Evolutionary conservation across 139 green algal genomes (phyloP), one percentile per base, ranked within the genome.

Genomic region (Pycnococcus provasolii): DNA sequence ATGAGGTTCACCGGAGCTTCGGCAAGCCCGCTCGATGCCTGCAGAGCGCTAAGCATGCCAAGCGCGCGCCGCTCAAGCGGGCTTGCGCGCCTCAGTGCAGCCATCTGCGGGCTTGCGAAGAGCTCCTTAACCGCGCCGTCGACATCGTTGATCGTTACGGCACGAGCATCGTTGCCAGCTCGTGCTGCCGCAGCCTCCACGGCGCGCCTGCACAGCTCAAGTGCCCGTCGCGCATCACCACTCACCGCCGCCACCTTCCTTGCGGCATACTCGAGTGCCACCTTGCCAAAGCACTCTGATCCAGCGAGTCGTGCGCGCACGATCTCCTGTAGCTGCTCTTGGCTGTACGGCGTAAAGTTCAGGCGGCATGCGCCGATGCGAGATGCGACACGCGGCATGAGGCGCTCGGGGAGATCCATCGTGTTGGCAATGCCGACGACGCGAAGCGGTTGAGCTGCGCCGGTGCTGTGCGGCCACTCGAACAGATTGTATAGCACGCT

Each of bases 401-500:
- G 81, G 2, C 93, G 81, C 74, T 95, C 84, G 6, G 92, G 90
- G 41, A 99, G 80, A 81, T 99, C 91, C 65, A 97, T 89, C 0
- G 93, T 99, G 84, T 99, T 99, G 60, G 89, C 90, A 58, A 97
- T 94, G 67, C 91, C 90, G 42, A 97, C 88, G 39, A 97, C 83
- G 4, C 77, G 80, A 50, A 97, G 77, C 26, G 26, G 26, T 26
- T 26, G 26, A 26, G 26, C 26, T 47, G 42, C 41, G 9, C 41
- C 48, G 51, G 11, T n/a, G 8, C 58, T 44, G 42, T 64, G 53
- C 52, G 42, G 89, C 93, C 93, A 98, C 58, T 97, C 87, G 71
- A 98, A 99, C 67, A 99, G 74, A 77, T 96, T 96, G 84, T 98
- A 98, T 61, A 98, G 85, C 71, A 96, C 89, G 73, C 89, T 71